Conservation (phyloP, 805 yeast genomes). For the Cyberlindnera euphorbiiphila region DNA sequence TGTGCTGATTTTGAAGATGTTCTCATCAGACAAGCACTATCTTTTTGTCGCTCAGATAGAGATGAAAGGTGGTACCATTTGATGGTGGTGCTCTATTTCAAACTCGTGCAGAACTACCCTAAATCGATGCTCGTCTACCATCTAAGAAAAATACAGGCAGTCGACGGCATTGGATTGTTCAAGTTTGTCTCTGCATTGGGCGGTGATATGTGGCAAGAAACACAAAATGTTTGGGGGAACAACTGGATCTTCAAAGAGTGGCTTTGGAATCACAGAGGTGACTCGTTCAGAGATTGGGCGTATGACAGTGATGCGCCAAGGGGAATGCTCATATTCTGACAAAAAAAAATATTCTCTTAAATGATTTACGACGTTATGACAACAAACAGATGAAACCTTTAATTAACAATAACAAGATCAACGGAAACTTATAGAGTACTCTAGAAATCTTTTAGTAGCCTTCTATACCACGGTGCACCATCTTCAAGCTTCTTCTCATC, state of each 20-base stretch:
- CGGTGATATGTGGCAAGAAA: conserved; percentile 4
- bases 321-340: conserved; percentile 10
- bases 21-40: conserved; percentile 27
- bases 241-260: conserved; percentile 18
- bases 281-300: conserved; percentile 10
- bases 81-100: conserved; percentile 19
- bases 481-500: conserved; percentile 2
- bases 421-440: too few relatives aligned
- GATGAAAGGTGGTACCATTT: conserved; percentile 19
- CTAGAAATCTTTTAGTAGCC: too few relatives aligned
- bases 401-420: too few relatives aligned
- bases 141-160: conserved; percentile 6
- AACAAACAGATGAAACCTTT: too few relatives aligned
- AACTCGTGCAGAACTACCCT: conserved; percentile 24
- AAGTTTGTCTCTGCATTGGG: conserved; percentile 5
- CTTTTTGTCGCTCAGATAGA: conserved; percentile 3
- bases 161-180: conserved; percentile 2
- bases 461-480: conserved; percentile 15
- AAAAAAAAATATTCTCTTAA: not conserved
- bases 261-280: conserved; percentile 2
- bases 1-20: conserved; percentile 45
- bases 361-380: not conserved
- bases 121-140: conserved; percentile 13
- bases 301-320: conserved; percentile 7
- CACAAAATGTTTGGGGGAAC: conserved; percentile 13